Evolutionary conservation across 805 yeast genomes (phyloP).

Genomic region (Kuraishia hungarica): DNA sequence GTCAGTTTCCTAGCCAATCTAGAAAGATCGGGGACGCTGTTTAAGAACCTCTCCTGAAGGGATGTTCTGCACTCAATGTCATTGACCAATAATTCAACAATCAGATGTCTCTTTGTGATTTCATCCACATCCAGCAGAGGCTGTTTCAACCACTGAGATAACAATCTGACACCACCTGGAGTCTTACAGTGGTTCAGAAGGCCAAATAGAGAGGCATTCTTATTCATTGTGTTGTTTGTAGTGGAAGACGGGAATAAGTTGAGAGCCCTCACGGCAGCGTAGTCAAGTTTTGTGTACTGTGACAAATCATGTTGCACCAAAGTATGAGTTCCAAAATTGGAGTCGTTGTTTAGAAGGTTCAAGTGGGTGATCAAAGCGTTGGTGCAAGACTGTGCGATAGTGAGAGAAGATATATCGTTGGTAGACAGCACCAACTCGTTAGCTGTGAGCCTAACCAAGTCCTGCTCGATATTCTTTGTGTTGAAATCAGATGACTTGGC

Average conservation of each 20-base stretch:
- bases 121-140: conserved; percentile 64
- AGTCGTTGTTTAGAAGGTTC: conserved; percentile 48
- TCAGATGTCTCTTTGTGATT: conserved; percentile 59
- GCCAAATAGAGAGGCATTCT: conserved; percentile 58
- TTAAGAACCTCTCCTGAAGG: conserved; percentile 58
- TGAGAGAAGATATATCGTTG: conserved; percentile 40
- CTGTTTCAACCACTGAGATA: conserved; percentile 94
- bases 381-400: conserved; percentile 50
- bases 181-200: conserved; percentile 84
- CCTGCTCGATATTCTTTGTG: conserved; percentile 67
- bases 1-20: conserved; percentile 61
- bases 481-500: conserved; percentile 49
- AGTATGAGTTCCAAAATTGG: conserved; percentile 44
- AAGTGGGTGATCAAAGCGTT: conserved; percentile 66
- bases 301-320: conserved; percentile 62
- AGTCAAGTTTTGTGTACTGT: conserved; percentile 85
- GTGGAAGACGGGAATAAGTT: conserved; percentile 66
- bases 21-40: conserved; percentile 75
- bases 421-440: conserved; percentile 46
- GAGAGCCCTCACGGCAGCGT: conserved; percentile 81
- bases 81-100: conserved; percentile 69
- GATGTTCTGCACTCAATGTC: conserved; percentile 59
- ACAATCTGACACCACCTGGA: conserved; percentile 76
- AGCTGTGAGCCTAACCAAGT: conserved; percentile 61
- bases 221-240: conserved; percentile 35